These are phyloP conservation scores for apple (Malus domestica) DNA, from an alignment of 306 rosid species.

Conservation along the genomic window ASM211411v1 NC_041794.1:28736501-28737000, in stretches of 20 bases:
- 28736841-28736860: slow-evolving; percentile 3
- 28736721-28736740: neutral
- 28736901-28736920: slow-evolving; percentile 24
- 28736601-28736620: neutral
- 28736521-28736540: neutral
- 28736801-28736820: neutral
- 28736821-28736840: slow-evolving; percentile 5
- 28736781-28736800: neutral
- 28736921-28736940: neutral
- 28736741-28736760: neutral
- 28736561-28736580: neutral
- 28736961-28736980: neutral
- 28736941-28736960: neutral
- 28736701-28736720: neutral
- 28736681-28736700: neutral
- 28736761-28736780: neutral
- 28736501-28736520: too few species aligned
- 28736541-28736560: neutral
- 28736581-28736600: neutral
- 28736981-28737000: neutral
- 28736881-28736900: slow-evolving; percentile 39
- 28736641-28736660: neutral
- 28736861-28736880: slow-evolving; percentile 42
- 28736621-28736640: neutral
- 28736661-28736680: neutral